These are phyloP conservation scores for Myxozyma lipomycoides DNA, from an alignment of 805 yeast genomes.

Conservation along the genomic window DNA sequence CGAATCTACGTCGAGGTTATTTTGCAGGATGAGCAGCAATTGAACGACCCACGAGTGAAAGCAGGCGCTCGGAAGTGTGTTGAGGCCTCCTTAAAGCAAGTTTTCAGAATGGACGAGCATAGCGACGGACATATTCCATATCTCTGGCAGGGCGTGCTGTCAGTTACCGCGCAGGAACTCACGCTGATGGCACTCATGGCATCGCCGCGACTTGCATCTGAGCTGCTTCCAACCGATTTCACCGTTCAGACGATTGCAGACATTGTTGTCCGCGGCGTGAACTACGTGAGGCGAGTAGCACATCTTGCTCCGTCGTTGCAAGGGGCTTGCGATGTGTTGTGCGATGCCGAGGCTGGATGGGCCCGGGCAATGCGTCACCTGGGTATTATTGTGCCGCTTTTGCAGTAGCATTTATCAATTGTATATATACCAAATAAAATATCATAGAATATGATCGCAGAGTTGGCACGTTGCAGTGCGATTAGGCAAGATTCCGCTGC, in stretches of 20 bases:
- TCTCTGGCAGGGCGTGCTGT: slow-evolving; percentile 22
- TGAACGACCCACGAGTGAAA: slow-evolving; percentile 5
- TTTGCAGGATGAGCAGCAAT: slow-evolving; percentile 9
- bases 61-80: slow-evolving; percentile 17
- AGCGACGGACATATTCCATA: slow-evolving; percentile 13
- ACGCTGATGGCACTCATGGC: slow-evolving; percentile 17
- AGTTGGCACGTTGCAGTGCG: too few species aligned
- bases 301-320: not conserved
- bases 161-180: slow-evolving; percentile 8
- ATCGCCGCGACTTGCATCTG: slow-evolving; percentile 1
- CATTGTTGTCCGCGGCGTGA: not conserved
- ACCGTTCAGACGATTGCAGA: not conserved
- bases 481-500: too few species aligned
- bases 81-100: slow-evolving; percentile 17
- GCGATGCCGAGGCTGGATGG: not conserved
- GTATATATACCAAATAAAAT: too few species aligned
- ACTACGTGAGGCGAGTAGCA: not conserved
- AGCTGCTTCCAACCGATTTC: not conserved
- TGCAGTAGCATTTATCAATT: too few species aligned
- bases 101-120: slow-evolving; percentile 14
- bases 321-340: not conserved
- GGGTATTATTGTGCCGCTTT: too few species aligned
- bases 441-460: too few species aligned
- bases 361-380: not conserved
- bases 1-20: slow-evolving; percentile 14